phyloP scores from a whole-genome alignment of 108 stramenopile genomes.

The Phaeodactylum tricornutum region DNA sequence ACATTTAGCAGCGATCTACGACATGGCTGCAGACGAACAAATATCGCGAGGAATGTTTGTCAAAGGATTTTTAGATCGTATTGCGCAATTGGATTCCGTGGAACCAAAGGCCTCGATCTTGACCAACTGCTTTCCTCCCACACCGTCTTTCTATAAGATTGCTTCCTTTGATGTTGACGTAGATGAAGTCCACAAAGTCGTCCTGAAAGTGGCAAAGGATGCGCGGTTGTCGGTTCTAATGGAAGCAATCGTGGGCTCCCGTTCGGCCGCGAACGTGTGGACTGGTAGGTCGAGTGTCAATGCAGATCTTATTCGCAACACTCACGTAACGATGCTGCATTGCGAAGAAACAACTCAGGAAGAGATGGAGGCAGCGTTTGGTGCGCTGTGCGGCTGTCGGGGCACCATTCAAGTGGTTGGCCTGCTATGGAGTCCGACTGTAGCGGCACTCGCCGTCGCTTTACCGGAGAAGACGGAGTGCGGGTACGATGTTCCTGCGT shows the following conservation, averaged over 20 bases:
- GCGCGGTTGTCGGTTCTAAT: neutral
- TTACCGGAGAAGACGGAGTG: constrained; percentile 16
- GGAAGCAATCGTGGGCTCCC: neutral
- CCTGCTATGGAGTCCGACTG: constrained; percentile 24
- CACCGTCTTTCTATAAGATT: neutral
- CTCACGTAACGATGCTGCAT: constrained; percentile 64
- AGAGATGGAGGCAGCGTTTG: constrained; percentile 18
- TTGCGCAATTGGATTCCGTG: constrained; percentile 12
- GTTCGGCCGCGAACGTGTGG: neutral
- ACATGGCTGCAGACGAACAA: constrained; percentile 19
- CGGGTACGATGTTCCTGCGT: constrained; percentile 19
- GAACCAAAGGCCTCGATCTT: neutral
- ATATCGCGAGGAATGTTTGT: constrained; percentile 21
- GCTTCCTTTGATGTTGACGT: constrained; percentile 31
- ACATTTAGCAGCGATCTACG: constrained; percentile 13
- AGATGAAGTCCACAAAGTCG: constrained; percentile 13
- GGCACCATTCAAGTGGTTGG: constrained; percentile 20
- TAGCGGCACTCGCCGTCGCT: constrained; percentile 46
- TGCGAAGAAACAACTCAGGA: constrained; percentile 18
- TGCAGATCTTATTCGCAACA: constrained; percentile 2
- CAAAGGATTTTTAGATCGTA: constrained; percentile 15
- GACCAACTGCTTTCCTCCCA: neutral
- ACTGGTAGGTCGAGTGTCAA: neutral
- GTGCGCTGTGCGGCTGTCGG: constrained; percentile 12
- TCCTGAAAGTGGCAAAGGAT: constrained; percentile 7